Base-by-base conservation (phyloP, 768 basidiomycete genomes). In the Tylopilus plumbeoviolaceoides region DNA sequence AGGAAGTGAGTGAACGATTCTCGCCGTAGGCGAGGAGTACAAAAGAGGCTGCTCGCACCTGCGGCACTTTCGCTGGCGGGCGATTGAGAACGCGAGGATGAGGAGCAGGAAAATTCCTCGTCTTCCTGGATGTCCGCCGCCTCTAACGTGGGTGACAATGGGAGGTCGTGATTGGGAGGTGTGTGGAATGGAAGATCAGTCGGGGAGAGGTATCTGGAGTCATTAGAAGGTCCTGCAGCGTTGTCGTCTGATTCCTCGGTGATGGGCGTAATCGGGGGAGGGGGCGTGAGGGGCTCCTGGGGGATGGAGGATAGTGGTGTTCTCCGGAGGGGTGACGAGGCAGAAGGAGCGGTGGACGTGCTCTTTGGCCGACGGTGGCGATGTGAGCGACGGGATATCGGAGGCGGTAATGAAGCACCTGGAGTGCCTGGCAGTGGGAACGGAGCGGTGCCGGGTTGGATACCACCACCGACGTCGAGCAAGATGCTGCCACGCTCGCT, bases 401-500 rank as follows among this genome's bases (percentile, higher is more conserved):
- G 64, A 15, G 67, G 62, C 5, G 61, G 67, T 27, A 78, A 77
- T 27, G 75, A 74, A 28, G 77, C 73, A 20, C 76, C 77, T 7
- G 82, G 77, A 4, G 75, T 65, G 45, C 72, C 67, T 8, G 11
- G 48, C 3, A 21, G 49, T 43, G 23, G 49, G 25, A 36, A 64
- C 20, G 75, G 72, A 5, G 75, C 72, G 20, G 70, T 69, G 36
- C 76, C 72, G 25, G 72, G 59, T 39, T 45, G 63, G 33, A 64
- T 54, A 38, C 50, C 63, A 40, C 68, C 68, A 6, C 93, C 95
- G 1, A 94, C 89, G 69, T 97, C 94, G 2, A 99, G 78, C 9
- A 99, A 76, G 53, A 99, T 98, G 65, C 92, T 95, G 8, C 95
- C 97, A 11, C 94, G 81, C 69, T 99, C 97, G 62, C 90, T 93